Base-by-base conservation (phyloP, 331 rosid genomes). In the Telfairia occidentalis region DNA sequence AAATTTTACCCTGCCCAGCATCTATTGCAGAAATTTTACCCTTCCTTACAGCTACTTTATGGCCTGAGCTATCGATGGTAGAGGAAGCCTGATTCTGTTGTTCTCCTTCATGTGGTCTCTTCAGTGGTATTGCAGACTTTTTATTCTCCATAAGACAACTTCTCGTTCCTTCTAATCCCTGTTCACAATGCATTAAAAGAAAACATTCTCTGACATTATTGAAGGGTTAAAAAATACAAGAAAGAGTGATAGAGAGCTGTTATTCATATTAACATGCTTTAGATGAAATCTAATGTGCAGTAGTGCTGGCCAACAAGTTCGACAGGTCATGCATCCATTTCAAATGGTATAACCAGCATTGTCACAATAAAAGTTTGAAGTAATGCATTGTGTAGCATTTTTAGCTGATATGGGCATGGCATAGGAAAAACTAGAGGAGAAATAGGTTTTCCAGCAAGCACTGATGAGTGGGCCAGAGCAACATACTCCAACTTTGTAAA, bases 251-350 rank as follows among this genome's bases (percentile, higher is more conserved):
- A 11, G 24, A 42, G 5, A 66, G 19, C 24, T 63, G 46, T 8
- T 34, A 34, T 63, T 35, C 13, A 34, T n/a, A 21, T 19, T 35
- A 64, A 37, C 29, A 34, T 19, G 10, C 37, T 64, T 19, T 37
- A 76, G 55, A 66, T 54, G 52, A 74, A 83, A 76, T 53, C 69
- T 63, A 52, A 75, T 19, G 13, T n/a, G 73, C 28, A 66, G 9
- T 29, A 38, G 3, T 5, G 69, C 42, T 16, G 24, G 69, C 69
- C 43, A 30, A 60, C 43, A 30, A 16, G 34, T 61, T 61, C 26
- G 21, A 61, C 42, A 60, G 10, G 69, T 38, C 43, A 60, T 30
- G 69, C 43, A 29, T 13, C 43, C n/a, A 30, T 59, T 30, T 40
- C 4, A n/a, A 13, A 24, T 55, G 3, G 5, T 30, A 12, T 28